Conservation (phyloP, 1,284 basidiomycete genomes). For the Melampsora medusae region DNA sequence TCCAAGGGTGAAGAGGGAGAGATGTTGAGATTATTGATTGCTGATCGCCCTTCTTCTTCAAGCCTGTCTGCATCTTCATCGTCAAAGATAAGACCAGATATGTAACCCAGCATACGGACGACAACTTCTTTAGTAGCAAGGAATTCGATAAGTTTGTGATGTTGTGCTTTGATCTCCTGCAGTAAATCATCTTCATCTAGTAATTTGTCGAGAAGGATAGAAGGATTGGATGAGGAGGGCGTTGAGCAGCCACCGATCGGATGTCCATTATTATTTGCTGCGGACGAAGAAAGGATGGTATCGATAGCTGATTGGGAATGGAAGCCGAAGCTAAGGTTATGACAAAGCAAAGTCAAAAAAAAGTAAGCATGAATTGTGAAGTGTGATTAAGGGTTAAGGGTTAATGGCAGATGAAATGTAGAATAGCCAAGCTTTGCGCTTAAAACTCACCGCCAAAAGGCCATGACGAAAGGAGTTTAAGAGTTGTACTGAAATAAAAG, state of each 20-base stretch:
- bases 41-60: constrained; percentile 48
- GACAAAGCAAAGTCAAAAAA: not conserved
- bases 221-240: constrained; percentile 26
- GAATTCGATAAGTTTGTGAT: constrained; percentile 79
- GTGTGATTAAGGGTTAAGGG: not conserved
- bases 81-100: constrained; percentile 76
- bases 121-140: constrained; percentile 76
- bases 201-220: constrained; percentile 70
- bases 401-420: not conserved
- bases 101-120: constrained; percentile 74
- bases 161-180: constrained; percentile 92
- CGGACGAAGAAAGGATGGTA: constrained; percentile 41
- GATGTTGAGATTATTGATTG: constrained; percentile 48
- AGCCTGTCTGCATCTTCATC: constrained; percentile 61
- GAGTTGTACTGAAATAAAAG: too few relatives aligned
- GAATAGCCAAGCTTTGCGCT: not conserved
- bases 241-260: constrained; percentile 17
- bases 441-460: constrained; percentile 39
- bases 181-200: constrained; percentile 91
- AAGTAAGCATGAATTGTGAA: constrained; percentile 3
- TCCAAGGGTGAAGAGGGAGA: constrained; percentile 49
- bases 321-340: constrained; percentile 28
- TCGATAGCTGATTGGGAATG: constrained; percentile 43
- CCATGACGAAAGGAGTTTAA: constrained; percentile 20
- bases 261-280: constrained; percentile 31